Percentiles rank a stretch among this genome's conserved stretches.
Conservation (phyloP, 108 stramenopile genomes). For the Conticribra guillardii region DNA sequence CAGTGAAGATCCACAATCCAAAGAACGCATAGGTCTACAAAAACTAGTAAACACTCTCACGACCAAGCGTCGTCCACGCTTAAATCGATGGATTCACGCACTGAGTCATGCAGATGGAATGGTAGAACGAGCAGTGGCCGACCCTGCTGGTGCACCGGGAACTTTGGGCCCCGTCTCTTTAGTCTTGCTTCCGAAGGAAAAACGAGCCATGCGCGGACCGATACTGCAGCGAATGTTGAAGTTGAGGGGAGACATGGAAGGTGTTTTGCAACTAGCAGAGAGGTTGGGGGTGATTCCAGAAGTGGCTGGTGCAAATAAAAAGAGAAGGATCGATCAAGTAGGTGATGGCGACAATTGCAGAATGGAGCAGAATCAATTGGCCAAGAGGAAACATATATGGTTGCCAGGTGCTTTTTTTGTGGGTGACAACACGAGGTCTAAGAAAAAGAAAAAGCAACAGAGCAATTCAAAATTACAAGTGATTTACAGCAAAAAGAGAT, state of each 20-base stretch:
- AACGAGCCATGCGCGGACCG: constrained; percentile 14
- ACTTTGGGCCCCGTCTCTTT: constrained; percentile 22
- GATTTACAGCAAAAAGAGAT: neutral
- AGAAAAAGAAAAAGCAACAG: neutral
- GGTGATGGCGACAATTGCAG: neutral
- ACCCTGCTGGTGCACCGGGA: constrained; percentile 18
- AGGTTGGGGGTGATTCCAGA: constrained; percentile 10
- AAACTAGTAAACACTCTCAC: constrained; percentile 11
- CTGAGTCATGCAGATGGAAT: constrained; percentile 45
- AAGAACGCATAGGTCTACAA: constrained; percentile 22
- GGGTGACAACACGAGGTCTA: neutral
- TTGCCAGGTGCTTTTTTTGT: neutral
- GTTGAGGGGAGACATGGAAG: constrained; percentile 28
- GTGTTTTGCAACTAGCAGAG: constrained; percentile 21
- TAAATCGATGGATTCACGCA: constrained; percentile 46
- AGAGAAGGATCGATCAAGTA: neutral
- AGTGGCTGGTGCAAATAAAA: neutral
- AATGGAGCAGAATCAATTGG: no score
- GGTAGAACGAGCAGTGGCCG: constrained; percentile 36
- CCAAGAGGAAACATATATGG: neutral
- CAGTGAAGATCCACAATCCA: neutral
- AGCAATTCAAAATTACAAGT: neutral
- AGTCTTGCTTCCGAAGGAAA: constrained; percentile 27
- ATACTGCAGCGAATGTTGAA: constrained; percentile 42
- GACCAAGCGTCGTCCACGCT: constrained; percentile 18